Evolutionary conservation across 345 rosid genomes (phyloP), one percentile per base, ranked within the genome.

Genomic region (Arabidopsis thaliana): DNA sequence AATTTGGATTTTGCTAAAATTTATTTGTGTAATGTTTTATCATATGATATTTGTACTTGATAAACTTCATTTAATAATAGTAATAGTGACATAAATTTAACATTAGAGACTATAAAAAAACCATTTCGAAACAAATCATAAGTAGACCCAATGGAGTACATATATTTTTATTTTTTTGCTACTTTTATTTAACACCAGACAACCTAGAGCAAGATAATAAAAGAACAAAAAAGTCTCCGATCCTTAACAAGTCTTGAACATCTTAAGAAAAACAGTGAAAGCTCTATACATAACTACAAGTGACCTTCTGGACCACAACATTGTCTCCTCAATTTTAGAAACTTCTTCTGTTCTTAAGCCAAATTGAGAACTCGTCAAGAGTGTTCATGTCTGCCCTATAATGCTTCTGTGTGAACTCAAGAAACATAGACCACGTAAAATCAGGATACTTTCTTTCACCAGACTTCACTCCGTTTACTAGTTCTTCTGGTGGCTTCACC

Each of bases 341-440:
- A 34, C 64, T 69, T 55, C 0, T 63, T 45, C 52, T 45, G 59
- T 70, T 69, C 71, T 76, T 69, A 53, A 69, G 75, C 80, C 80
- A 76, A 46, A 25, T 62, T 55, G 80, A 62, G 75, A 76, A 76
- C 53, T 55, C 52, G 12, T 69, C 71, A 62, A 76, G 80, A 46
- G 80, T 76, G 45, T 69, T 70, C 65, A 44, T 62, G 75, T 76
- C 80, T 20, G 75, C 7, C 56, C 80, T 76, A 63, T 76, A 76
- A 63, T 76, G 42, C 34, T 79, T 69, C n/a, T 60, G 69, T 60
- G 95, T 87, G 75, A 91, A 91, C 8, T 78, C 83, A 63, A 88
- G 67, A 60, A 91, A 69, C 72, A 78, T 82, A 6, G 97, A 88
- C 97, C 93, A 91, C 7, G 89, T 88, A 83, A 89, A 91, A 68